A percentile compares a stretch with the other conserved stretches of the same genome.
phyloP scores from a whole-genome alignment of 225 moss, liverwort and hornwort species.

The Physcomitrellopsis africana region DNA sequence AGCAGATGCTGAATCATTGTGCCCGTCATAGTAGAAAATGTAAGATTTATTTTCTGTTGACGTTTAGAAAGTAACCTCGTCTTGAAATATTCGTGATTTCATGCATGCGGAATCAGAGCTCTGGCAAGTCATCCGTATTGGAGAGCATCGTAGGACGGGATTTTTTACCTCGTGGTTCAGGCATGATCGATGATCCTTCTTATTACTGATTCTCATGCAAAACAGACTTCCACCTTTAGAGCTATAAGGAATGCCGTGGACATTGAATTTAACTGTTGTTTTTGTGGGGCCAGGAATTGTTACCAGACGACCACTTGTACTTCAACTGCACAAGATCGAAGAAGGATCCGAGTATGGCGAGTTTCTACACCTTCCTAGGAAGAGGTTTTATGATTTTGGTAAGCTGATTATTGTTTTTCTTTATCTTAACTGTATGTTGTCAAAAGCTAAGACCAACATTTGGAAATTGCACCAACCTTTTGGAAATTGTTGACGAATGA shows the following conservation, averaged over 20 bases:
- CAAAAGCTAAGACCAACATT: not conserved
- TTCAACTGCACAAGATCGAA: conserved; percentile 82
- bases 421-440: conserved; percentile 11
- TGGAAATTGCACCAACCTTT: not conserved
- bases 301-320: conserved; percentile 80
- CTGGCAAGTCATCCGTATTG: conserved; percentile 87
- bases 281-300: conserved; percentile 64
- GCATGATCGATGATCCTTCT: conserved; percentile 16
- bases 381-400: conserved; percentile 74
- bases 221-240: not conserved
- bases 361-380: conserved; percentile 77
- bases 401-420: conserved; percentile 23
- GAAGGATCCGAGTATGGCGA: conserved; percentile 75
- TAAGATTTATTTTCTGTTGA: not conserved
- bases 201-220: not conserved
- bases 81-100: conserved; percentile 17
- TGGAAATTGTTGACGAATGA: not conserved
- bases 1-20: not conserved
- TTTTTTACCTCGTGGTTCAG: conserved; percentile 87
- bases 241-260: not conserved
- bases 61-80: not conserved
- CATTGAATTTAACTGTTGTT: conserved; percentile 9
- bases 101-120: conserved; percentile 54
- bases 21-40: no score
- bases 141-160: conserved; percentile 95